Evolutionary conservation across 495 filamentous ascomycete species (phyloP).

Genomic region (Daldinia bambusicola): DNA sequence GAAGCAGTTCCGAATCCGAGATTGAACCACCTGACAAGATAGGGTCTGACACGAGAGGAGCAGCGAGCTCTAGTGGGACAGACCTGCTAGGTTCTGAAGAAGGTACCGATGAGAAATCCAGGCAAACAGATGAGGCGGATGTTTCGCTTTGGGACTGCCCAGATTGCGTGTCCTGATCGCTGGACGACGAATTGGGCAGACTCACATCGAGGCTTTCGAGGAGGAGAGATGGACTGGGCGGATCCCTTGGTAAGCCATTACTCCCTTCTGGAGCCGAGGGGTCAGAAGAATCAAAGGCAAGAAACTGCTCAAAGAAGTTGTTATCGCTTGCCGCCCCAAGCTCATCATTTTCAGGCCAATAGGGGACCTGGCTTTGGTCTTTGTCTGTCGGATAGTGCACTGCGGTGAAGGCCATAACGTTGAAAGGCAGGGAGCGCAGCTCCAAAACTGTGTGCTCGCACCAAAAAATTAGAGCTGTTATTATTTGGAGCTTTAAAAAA

Average conservation of each 20-base stretch:
- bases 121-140: conserved; percentile 19
- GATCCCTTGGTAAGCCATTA: conserved; percentile 42
- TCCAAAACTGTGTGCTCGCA: conserved; percentile 31
- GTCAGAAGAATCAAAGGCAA: conserved; percentile 54
- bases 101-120: conserved; percentile 11
- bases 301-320: conserved; percentile 60
- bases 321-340: conserved; percentile 49
- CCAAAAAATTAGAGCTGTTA: conserved; percentile 16
- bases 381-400: conserved; percentile 51
- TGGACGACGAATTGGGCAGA: conserved; percentile 34
- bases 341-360: conserved; percentile 51
- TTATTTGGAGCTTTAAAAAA: conserved; percentile 22
- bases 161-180: conserved; percentile 38
- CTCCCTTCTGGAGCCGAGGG: conserved; percentile 26
- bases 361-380: conserved; percentile 49
- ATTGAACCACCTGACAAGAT: conserved; percentile 52
- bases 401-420: conserved; percentile 48
- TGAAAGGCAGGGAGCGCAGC: conserved; percentile 33
- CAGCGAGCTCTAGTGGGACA: conserved; percentile 27
- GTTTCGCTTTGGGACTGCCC: conserved; percentile 26
- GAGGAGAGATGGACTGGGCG: conserved; percentile 47
- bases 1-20: conserved; percentile 60
- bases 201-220: conserved; percentile 38
- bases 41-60: conserved; percentile 36
- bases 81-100: conserved; percentile 27